These are phyloP conservation scores for Bremia lactucae DNA, from an alignment of 352 stramenopile genomes.

Conservation along the genomic window DNA sequence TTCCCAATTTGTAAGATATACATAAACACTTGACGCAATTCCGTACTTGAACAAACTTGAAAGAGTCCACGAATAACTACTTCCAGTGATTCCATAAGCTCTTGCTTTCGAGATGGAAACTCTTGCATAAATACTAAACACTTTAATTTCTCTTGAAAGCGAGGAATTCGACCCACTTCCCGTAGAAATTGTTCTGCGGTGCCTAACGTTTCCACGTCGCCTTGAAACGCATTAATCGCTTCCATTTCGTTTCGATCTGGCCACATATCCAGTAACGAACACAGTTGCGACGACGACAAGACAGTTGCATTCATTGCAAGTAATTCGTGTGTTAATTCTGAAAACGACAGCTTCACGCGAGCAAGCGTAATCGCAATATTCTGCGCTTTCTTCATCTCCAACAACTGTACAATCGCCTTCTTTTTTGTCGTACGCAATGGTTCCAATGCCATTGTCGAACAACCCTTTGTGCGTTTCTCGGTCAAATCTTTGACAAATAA, in stretches of 20 bases:
- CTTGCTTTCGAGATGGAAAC: constrained; percentile 62
- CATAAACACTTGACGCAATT: constrained; percentile 74
- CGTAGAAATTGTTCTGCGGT: constrained; percentile 70
- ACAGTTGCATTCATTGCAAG: constrained; percentile 68
- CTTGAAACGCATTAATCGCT: constrained; percentile 53
- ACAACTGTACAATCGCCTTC: constrained; percentile 62
- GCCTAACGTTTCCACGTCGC: constrained; percentile 47
- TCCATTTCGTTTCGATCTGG: constrained; percentile 64
- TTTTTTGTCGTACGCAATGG: constrained; percentile 33
- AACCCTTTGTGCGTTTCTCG: constrained; percentile 39
- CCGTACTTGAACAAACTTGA: constrained; percentile 66
- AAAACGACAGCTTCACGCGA: constrained; percentile 59
- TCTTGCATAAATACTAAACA: constrained; percentile 82
- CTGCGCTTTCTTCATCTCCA: constrained; percentile 85
- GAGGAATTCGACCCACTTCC: constrained; percentile 54
- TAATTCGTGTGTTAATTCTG: constrained; percentile 63
- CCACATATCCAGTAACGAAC: constrained; percentile 82
- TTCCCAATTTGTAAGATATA: constrained; percentile 81
- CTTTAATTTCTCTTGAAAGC: constrained; percentile 58
- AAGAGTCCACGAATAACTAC: constrained; percentile 69
- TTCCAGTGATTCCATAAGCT: constrained; percentile 61
- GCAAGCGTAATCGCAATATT: constrained; percentile 81
- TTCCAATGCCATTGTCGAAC: constrained; percentile 12
- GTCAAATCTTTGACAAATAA: constrained; percentile 68
- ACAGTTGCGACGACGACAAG: constrained; percentile 61